Conservation (phyloP, 2,329 filamentous ascomycete genomes). For the Stromatinia cepivora region DNA sequence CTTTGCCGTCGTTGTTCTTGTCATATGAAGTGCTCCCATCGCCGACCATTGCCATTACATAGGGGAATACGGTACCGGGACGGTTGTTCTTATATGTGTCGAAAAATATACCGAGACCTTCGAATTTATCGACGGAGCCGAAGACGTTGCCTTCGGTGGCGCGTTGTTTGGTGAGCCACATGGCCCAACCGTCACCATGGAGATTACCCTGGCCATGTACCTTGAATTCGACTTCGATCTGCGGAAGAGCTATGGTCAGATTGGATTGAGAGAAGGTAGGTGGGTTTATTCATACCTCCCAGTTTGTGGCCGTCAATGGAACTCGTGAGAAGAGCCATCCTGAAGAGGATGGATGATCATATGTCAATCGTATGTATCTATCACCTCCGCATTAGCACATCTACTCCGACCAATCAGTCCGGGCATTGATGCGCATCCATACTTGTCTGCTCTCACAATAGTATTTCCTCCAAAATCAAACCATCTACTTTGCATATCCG, state of each 20-base stretch:
- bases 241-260: constrained; percentile 12
- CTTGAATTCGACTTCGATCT: constrained; percentile 92
- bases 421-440: constrained; percentile 42
- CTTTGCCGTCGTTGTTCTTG: constrained; percentile 91
- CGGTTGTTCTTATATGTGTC: constrained; percentile 99
- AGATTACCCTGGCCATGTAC: constrained; percentile 86
- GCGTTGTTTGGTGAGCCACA: constrained; percentile 97
- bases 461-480: constrained; percentile 98
- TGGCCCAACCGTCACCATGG: constrained; percentile 93
- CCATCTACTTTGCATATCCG: constrained; percentile 97
- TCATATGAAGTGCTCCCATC: constrained; percentile 89
- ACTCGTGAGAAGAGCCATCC: constrained; percentile 95
- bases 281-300: constrained; percentile 61
- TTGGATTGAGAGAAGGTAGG: background rate
- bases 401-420: background rate
- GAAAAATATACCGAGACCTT: constrained; percentile 88
- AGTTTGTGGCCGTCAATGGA: constrained; percentile 95
- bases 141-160: constrained; percentile 81
- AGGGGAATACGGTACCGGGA: constrained; percentile 91
- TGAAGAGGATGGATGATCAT: constrained; percentile 84
- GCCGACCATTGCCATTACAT: constrained; percentile 97
- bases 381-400: constrained; percentile 34
- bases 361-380: constrained; percentile 89
- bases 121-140: constrained; percentile 82
- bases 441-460: constrained; percentile 73